Evolutionary conservation across 768 basidiomycete species (phyloP), one percentile per base, ranked within the genome.

Genomic region (Leccinum ochraceum): DNA sequence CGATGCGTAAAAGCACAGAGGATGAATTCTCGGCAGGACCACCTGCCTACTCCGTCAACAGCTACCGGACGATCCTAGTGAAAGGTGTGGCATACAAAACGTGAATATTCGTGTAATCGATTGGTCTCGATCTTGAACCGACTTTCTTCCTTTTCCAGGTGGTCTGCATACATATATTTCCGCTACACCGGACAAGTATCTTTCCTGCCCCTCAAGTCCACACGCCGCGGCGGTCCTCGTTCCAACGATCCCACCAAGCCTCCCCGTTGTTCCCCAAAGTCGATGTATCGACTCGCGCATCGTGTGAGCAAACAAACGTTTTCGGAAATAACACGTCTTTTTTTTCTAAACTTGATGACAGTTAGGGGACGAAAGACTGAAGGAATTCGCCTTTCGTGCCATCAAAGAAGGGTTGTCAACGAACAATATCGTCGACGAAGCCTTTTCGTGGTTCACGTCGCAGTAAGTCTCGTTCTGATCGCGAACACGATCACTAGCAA

Each of bases 201-300:
- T 39, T 72, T 73, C 54, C 48, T 57, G 16, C 60, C 67, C 20
- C 44, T 72, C 51, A 74, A 69, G 56, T 71, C 73, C 26, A 56
- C 60, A 5, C 57, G 16, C 26, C 26, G 26, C 26, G 26, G 26
- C 13, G 46, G 24, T 17, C 6, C 58, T 28, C 56, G 14, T 5
- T 22, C 14, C 3, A 46, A 42, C 8, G 32, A 16, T n/a, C 20
- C n/a, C 6, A 48, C 16, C 13, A 42, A 26, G 0, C 49, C 59
- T 22, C 63, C 66, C 5, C 1, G 52, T 20, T 76, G 75, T 26
- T 77, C 75, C 17, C 75, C 76, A 58, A 76, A 77, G 66, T 76
- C 75, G 10, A 76, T 77, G 76, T 77, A 75, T 64, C 72, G 75
- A 55, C 65, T 76, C 9, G 75, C 75, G 24, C 42, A 14, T 17